Evolutionary conservation across 495 filamentous ascomycete genomes (phyloP), one percentile per base, ranked within the genome.

Genomic region (Sordaria brevicollis): DNA sequence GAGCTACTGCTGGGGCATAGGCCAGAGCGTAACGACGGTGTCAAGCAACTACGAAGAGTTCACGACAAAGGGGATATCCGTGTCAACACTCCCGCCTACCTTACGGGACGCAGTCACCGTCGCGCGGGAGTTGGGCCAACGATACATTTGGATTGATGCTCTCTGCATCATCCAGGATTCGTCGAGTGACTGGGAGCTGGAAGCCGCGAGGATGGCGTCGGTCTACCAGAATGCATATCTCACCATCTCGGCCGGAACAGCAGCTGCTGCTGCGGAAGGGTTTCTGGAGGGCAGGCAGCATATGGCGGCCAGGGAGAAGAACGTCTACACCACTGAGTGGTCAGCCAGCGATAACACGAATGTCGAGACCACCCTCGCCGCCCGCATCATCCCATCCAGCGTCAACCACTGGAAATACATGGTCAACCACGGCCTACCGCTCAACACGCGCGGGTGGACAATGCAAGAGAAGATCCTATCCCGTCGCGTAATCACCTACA

Each of bases 101-200:
- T 38, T 69, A 13, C 39, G 15, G 13, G 67, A 69, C 8, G 67
- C 67, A 5, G 35, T 69, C 17, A 21, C 39, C 0, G 67, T 69
- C 7, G 65, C 67, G 0, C 29, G 9, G 8, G 3, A n/a, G 4
- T 15, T 69, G 9, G 67, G 67, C 25, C 15, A 62, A 4, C 2
- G 17, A 0, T 39, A 69, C 37, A 33, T 69, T 9, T 69, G 67
- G 67, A 13, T 69, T 10, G 67, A 69, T 17, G 3, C 34, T 0
- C 17, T 69, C 8, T 69, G 67, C 67, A 69, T 69, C 29, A 35
- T 69, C 15, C 67, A 69, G 21, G 67, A 69, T 5, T 39, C 37
- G n/a, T 5, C 4, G 15, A 39, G 15, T 5, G 37, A 39, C 37
- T 39, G 37, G 37, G 37, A 39, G 13, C 37, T 39, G 13, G 37